These are phyloP conservation scores for Chalciporus pseudorubinellus DNA, from an alignment of 768 basidiomycete species.

Conservation along the genomic window DNA sequence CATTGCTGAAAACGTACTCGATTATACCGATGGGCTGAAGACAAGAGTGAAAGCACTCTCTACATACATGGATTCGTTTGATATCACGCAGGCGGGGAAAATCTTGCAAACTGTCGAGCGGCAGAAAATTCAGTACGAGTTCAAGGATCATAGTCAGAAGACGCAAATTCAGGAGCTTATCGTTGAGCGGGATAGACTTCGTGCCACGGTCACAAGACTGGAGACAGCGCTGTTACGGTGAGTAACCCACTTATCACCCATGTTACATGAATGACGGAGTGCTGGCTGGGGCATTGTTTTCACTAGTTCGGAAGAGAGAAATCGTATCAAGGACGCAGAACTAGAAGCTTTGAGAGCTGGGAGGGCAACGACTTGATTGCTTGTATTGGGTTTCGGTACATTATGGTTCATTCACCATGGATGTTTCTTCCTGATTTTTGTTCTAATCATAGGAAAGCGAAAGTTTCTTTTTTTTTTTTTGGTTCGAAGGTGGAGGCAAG, in stretches of 20 bases:
- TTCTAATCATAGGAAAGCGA: too few species aligned
- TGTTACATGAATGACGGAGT: not conserved
- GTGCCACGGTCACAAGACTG: constrained; percentile 14
- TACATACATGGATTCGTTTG: constrained; percentile 29
- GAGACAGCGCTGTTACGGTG: constrained; percentile 18
- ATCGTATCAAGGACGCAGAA: constrained; percentile 8
- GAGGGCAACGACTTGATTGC: not conserved
- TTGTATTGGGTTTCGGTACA: too few species aligned
- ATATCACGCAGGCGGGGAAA: constrained; percentile 16
- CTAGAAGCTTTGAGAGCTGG: constrained; percentile 1
- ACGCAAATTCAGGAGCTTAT: constrained; percentile 19
- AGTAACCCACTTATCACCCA: not conserved
- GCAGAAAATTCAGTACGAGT: constrained; percentile 24
- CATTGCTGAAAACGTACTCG: constrained; percentile 25
- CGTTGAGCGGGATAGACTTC: constrained; percentile 16
- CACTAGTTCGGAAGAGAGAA: constrained; percentile 9
- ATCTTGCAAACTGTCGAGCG: constrained; percentile 18
- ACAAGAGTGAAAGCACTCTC: constrained; percentile 21
- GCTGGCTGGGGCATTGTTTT: too few species aligned
- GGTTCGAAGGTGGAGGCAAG: too few species aligned
- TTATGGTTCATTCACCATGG: too few species aligned
- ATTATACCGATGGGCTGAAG: constrained; percentile 22
- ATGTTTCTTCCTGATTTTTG: too few species aligned
- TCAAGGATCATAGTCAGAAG: constrained; percentile 23
- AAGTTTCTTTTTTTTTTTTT: too few species aligned